phyloP scores from a whole-genome alignment of 225 moss, liverwort and hornwort genomes.

The Marchantia paleacea region DNA sequence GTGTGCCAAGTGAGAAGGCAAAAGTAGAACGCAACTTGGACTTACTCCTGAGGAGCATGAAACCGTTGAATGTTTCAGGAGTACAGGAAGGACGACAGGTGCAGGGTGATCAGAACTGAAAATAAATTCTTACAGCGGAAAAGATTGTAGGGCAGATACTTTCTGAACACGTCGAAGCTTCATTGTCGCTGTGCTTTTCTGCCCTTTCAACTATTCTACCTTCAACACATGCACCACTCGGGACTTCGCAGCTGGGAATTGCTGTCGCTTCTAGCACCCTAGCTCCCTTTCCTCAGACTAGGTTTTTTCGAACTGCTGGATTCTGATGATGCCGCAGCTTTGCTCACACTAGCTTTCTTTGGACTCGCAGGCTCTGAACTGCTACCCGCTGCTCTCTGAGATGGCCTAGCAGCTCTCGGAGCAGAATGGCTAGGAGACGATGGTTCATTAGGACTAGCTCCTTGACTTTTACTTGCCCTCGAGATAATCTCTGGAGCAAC shows the following conservation, averaged over 20 bases:
- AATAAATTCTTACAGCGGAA: no score
- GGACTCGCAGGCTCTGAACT: background rate
- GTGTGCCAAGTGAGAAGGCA: no score
- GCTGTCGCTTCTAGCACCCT: background rate
- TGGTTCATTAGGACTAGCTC: background rate
- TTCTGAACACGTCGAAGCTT: background rate
- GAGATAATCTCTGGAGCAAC: no score
- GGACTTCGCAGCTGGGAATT: background rate
- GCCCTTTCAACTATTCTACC: background rate
- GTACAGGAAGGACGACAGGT: no score
- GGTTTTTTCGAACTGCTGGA: background rate
- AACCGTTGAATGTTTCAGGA: no score
- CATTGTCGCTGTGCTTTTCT: background rate
- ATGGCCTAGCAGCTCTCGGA: no score
- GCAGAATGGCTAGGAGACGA: background rate
- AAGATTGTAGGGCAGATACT: no score
- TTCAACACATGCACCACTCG: background rate
- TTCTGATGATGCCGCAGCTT: background rate
- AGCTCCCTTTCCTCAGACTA: background rate
- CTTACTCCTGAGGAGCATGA: no score
- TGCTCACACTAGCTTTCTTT: background rate
- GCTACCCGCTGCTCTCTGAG: background rate
- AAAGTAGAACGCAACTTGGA: no score
- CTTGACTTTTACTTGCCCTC: conserved; percentile 2
- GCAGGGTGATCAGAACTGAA: no score